Percentiles rank a stretch among this genome's conserved stretches.
Conservation (phyloP, 176 grass and related monocot genomes). For the Ampelocalamus luodianensis region DNA sequence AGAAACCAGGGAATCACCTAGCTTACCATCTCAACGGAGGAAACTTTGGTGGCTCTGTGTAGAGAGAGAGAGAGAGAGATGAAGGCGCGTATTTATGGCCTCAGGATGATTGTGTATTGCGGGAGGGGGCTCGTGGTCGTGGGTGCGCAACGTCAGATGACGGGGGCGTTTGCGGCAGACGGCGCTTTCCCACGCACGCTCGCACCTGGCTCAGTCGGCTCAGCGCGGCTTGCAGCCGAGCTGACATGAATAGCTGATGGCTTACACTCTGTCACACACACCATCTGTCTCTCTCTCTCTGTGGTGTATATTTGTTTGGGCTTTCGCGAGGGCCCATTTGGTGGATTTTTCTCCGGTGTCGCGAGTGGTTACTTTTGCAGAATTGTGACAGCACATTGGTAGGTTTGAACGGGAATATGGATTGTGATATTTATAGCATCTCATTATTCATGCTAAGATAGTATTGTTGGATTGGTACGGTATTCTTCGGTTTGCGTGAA, state of each 20-base stretch:
- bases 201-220: constrained; percentile 21
- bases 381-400: constrained; percentile 29
- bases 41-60: neutral
- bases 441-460: neutral
- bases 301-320: neutral
- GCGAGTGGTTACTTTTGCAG: neutral
- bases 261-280: neutral
- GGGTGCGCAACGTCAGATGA: constrained; percentile 31
- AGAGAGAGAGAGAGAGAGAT: neutral
- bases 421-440: constrained; percentile 27
- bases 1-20: constrained; percentile 40
- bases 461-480: neutral
- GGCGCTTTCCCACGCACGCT: neutral
- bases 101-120: constrained; percentile 3
- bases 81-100: constrained; percentile 5
- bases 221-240: constrained; percentile 7
- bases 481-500: neutral
- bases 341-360: neutral
- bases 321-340: neutral
- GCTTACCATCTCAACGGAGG: constrained; percentile 28
- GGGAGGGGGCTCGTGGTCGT: neutral
- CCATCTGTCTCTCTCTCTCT: neutral
- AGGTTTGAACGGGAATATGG: neutral
- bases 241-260: neutral
- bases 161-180: neutral